phyloP scores from a whole-genome alignment of 345 rosid genomes.

The Populus deltoides region DNA sequence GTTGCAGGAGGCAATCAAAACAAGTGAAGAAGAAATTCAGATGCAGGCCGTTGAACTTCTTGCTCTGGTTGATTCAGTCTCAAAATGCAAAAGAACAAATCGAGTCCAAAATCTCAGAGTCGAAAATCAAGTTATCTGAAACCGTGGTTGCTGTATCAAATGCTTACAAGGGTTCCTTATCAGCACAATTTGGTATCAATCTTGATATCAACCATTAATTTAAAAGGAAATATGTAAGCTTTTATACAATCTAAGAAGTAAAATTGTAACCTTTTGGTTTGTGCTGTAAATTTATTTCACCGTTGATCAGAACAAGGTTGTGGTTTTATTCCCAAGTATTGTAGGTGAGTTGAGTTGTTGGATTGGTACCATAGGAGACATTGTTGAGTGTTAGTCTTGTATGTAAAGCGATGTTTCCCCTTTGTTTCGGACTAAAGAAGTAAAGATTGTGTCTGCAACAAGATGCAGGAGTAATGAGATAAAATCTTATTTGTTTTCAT shows the following conservation, averaged over 20 bases:
- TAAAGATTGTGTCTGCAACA: too few species aligned
- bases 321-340: not conserved
- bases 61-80: constrained; percentile 53
- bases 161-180: constrained; percentile 37
- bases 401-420: too few species aligned
- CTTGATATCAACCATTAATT: not conserved
- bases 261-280: not conserved
- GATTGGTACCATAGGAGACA: not conserved
- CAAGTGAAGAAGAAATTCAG: constrained; percentile 62
- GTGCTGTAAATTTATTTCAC: not conserved
- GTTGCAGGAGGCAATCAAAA: constrained; percentile 56
- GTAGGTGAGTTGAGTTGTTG: not conserved
- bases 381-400: too few species aligned
- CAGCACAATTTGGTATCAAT: constrained; percentile 22
- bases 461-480: too few species aligned
- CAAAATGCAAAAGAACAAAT: constrained; percentile 65
- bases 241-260: not conserved
- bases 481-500: too few species aligned
- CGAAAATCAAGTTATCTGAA: constrained; percentile 49
- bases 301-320: not conserved
- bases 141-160: constrained; percentile 46
- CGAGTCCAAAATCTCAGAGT: constrained; percentile 51
- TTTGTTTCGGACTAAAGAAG: too few species aligned
- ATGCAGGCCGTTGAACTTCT: constrained; percentile 50
- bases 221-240: not conserved